phyloP scores from a whole-genome alignment of 2,329 filamentous ascomycete genomes.

The Rhinocladiella mackenziei region DNA sequence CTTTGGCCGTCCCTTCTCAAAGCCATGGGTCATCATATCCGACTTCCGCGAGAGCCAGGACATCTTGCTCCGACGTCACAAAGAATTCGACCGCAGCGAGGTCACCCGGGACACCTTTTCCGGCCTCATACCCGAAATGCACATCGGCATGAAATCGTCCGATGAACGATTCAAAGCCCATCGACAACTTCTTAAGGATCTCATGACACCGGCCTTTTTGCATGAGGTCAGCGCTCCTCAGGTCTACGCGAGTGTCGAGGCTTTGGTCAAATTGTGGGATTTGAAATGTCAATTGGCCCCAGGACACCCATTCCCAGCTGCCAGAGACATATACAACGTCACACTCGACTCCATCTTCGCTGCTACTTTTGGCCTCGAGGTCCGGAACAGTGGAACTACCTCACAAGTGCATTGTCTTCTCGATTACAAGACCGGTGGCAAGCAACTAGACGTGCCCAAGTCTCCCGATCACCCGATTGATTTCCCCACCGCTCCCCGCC shows the following conservation, averaged over 20 bases:
- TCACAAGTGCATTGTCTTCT: too few species aligned
- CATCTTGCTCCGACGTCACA: constrained; percentile 20
- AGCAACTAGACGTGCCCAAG: neutral
- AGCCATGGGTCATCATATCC: constrained; percentile 43
- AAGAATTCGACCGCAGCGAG: constrained; percentile 22
- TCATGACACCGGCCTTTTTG: constrained; percentile 28
- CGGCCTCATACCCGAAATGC: constrained; percentile 44
- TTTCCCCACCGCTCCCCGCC: constrained; percentile 1
- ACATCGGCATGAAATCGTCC: constrained; percentile 32
- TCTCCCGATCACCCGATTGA: neutral
- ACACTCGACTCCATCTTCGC: constrained; percentile 41
- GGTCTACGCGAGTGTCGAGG: constrained; percentile 26
- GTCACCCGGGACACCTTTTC: constrained; percentile 31
- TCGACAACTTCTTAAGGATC: constrained; percentile 23
- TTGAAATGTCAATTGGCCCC: constrained; percentile 31
- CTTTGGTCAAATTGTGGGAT: constrained; percentile 33
- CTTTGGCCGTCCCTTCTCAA: constrained; percentile 44
- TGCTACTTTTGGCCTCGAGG: constrained; percentile 36
- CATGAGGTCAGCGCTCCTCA: constrained; percentile 28
- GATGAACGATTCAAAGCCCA: constrained; percentile 34
- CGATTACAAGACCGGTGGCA: constrained; percentile 10
- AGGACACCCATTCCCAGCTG: constrained; percentile 34
- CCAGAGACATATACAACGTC: constrained; percentile 35
- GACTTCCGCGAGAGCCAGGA: constrained; percentile 27
- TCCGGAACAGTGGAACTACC: constrained; percentile 24